Percentiles rank a stretch among this genome's conserved stretches.
phyloP scores from a whole-genome alignment of 768 basidiomycete genomes.

The Serendipita indica region DNA sequence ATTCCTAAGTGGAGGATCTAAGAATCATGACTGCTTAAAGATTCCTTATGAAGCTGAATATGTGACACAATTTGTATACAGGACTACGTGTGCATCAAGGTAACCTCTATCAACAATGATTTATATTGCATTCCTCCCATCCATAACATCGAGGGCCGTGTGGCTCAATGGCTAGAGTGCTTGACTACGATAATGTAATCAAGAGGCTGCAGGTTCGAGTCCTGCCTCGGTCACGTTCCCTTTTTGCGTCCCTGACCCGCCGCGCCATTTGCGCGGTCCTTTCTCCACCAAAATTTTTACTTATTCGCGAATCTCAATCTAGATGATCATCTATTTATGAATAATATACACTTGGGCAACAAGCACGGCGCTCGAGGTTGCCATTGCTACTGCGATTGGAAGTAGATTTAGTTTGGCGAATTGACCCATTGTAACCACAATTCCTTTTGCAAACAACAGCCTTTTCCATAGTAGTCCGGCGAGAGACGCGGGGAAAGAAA shows the following conservation, averaged over 20 bases:
- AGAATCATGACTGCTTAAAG: too few species aligned
- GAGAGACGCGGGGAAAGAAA: conserved; percentile 76
- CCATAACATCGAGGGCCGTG: too few species aligned
- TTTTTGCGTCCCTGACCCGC: too few species aligned
- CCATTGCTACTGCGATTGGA: conserved; percentile 33
- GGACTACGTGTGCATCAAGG: too few species aligned
- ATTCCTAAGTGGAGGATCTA: too few species aligned
- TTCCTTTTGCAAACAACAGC: conserved; percentile 60
- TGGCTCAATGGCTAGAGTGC: conserved; percentile 10
- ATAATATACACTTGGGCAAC: neutral
- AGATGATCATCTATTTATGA: neutral
- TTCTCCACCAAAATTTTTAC: too few species aligned
- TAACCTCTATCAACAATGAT: too few species aligned
- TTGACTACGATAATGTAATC: conserved; percentile 8
- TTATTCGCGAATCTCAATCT: too few species aligned
- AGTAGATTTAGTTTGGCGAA: conserved; percentile 64
- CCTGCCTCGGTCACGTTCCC: conserved; percentile 5
- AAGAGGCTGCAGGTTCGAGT: conserved; percentile 10
- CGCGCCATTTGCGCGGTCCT: too few species aligned
- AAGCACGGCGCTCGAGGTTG: neutral
- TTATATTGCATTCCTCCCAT: too few species aligned
- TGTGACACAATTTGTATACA: too few species aligned
- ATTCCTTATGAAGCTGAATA: too few species aligned
- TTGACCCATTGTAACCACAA: conserved; percentile 39
- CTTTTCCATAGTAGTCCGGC: conserved; percentile 74